Evolutionary conservation across 108 stramenopile species (phyloP), one percentile per base, ranked within the genome.

Genomic region (Cyclotella baltica): DNA sequence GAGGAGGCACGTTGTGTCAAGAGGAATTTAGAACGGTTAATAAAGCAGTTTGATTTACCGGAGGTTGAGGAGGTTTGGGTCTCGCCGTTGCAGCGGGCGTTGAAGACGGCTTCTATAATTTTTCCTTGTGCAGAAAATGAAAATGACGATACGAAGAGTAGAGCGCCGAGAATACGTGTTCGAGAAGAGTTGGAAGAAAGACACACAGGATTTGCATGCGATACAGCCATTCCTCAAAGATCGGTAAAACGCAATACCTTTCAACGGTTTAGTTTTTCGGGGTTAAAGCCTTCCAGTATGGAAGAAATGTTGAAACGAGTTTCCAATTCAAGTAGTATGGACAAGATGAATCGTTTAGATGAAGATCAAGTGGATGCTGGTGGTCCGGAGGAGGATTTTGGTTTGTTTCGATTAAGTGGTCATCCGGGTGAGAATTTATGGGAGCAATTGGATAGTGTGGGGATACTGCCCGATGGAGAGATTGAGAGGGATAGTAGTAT

Each of bases 111-210:
- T n/a, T 75, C 76, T 8, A 66, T 55, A 16, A 46, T 89, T 15
- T 85, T 84, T 63, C 83, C 86, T 1, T 18, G 28, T 1, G 18
- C 25, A n/a, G 28, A 27, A 28, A 29, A 31, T 18, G 10, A 34
- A 4, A 37, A 33, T 53, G 29, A 36, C 11, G 28, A 33, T 16
- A 38, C 33, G 15, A 15, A 25, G 31, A 15, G 1, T 3, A 23
- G 28, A 34, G 55, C 72, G 69, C 46, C 81, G 28, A 75, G 76
- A 16, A 77, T 87, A 2, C 78, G 78, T 51, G 84, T 91, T 16
- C 75, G 78, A 59, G 72, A 76, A 15, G 86, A 87, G 22, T 50
- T 91, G n/a, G 50, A 75, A 65, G 90, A 89, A 62, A 77, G 88
- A 48, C 74, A 67, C 25, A 90, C 90, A 4, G 80, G 74, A 20